phyloP scores from a whole-genome alignment of 129 eudicot species.

The Helianthus tuberosus region DNA sequence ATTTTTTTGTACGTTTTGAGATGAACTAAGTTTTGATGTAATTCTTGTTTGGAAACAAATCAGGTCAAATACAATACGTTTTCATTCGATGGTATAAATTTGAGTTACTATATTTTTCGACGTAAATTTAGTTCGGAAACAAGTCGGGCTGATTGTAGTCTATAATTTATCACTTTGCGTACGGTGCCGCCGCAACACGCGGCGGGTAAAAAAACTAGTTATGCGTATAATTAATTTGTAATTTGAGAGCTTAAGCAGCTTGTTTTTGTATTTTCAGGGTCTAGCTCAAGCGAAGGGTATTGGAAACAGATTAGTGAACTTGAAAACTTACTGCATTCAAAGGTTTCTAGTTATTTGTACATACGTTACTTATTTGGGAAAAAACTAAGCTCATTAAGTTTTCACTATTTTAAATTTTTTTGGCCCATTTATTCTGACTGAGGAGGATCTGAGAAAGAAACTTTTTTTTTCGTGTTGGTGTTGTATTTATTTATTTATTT shows the following conservation, averaged over 20 bases:
- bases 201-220: too few species aligned
- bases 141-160: too few species aligned
- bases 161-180: too few species aligned
- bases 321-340: constrained; percentile 74
- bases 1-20: too few species aligned
- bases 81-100: too few species aligned
- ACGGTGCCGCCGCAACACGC: too few species aligned
- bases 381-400: neutral
- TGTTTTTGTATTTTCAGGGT: constrained; percentile 41
- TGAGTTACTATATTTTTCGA: too few species aligned
- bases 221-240: neutral
- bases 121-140: too few species aligned
- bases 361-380: neutral
- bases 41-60: too few species aligned
- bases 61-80: too few species aligned
- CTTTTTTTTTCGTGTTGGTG: neutral
- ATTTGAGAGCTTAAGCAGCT: neutral
- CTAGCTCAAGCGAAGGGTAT: constrained; percentile 36
- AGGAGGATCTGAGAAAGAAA: neutral
- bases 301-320: constrained; percentile 72
- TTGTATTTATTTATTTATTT: neutral
- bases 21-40: too few species aligned
- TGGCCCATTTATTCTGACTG: neutral
- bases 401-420: neutral
- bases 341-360: constrained; percentile 45